Evolutionary conservation across 495 filamentous ascomycete genomes (phyloP).

Genomic region (Penicillium desertorum): DNA sequence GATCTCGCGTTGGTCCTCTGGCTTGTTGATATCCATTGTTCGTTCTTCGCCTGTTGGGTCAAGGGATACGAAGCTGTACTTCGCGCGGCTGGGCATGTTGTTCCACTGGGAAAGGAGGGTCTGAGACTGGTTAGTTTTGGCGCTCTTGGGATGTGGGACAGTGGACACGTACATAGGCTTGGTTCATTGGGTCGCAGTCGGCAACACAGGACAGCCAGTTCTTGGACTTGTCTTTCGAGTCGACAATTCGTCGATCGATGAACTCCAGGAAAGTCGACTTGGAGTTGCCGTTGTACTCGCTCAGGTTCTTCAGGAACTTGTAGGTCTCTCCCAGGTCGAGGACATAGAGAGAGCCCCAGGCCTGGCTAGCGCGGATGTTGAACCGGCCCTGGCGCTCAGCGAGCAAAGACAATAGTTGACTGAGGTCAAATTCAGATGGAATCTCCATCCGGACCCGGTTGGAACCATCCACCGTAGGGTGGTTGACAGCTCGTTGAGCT

Average conservation of each 20-base stretch:
- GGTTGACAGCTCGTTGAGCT: slow-evolving; percentile 53
- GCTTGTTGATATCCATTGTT: slow-evolving; percentile 43
- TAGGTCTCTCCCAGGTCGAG: slow-evolving; percentile 47
- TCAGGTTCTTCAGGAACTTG: slow-evolving; percentile 45
- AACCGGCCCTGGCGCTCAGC: slow-evolving; percentile 45
- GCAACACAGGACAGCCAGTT: slow-evolving; percentile 50
- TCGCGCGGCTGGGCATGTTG: slow-evolving; percentile 53
- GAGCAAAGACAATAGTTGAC: slow-evolving; percentile 44
- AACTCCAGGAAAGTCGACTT: slow-evolving; percentile 49
- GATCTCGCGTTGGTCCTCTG: slow-evolving; percentile 44
- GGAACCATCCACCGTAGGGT: slow-evolving; percentile 38
- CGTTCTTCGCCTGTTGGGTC: slow-evolving; percentile 36
- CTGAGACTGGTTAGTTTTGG: slow-evolving; percentile 27
- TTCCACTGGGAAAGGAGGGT: slow-evolving; percentile 50
- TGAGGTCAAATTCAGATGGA: slow-evolving; percentile 44
- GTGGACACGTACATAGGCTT: slow-evolving; percentile 40
- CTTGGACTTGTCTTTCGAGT: slow-evolving; percentile 51
- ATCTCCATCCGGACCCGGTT: slow-evolving; percentile 44
- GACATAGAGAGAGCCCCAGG: slow-evolving; percentile 47
- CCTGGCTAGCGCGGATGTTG: slow-evolving; percentile 50
- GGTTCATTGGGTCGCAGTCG: slow-evolving; percentile 47
- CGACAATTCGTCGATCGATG: slow-evolving; percentile 48
- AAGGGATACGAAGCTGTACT: slow-evolving; percentile 45
- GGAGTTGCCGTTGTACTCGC: slow-evolving; percentile 48
- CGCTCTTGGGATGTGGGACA: not conserved